phyloP scores from a whole-genome alignment of 805 yeast species.

The Metschnikowia reukaufii region DNA sequence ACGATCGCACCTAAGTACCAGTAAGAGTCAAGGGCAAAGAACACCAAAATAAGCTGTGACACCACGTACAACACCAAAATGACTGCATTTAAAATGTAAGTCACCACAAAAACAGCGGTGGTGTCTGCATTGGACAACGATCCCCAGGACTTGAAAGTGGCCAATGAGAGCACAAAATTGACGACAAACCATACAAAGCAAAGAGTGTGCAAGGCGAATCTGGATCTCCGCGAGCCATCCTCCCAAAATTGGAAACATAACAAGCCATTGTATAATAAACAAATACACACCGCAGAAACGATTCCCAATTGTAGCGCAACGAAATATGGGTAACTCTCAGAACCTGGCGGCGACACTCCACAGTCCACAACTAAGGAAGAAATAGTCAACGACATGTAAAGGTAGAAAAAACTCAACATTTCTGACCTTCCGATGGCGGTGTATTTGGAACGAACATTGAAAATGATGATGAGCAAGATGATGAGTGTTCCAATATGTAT shows the following conservation, averaged over 20 bases:
- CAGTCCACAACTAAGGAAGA: constrained; percentile 79
- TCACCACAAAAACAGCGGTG: constrained; percentile 65
- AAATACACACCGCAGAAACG: constrained; percentile 67
- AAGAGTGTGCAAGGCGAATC: constrained; percentile 53
- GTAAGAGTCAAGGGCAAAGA: constrained; percentile 65
- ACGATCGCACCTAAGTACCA: constrained; percentile 91
- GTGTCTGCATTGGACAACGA: constrained; percentile 53
- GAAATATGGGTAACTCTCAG: constrained; percentile 72
- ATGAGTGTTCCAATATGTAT: constrained; percentile 74
- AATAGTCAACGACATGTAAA: constrained; percentile 56
- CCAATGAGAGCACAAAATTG: constrained; percentile 64
- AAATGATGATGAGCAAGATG: constrained; percentile 66
- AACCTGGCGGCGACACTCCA: constrained; percentile 89
- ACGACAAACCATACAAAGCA: constrained; percentile 60
- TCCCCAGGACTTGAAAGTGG: constrained; percentile 71
- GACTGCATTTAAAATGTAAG: constrained; percentile 70
- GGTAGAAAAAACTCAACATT: constrained; percentile 70
- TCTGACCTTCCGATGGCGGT: constrained; percentile 95
- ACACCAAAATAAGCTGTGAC: constrained; percentile 67
- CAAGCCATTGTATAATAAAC: constrained; percentile 71
- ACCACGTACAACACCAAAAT: constrained; percentile 60
- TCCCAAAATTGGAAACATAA: constrained; percentile 91
- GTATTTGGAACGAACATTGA: constrained; percentile 77
- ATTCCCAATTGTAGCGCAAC: constrained; percentile 80
- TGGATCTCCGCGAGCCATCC: constrained; percentile 76